Percentiles rank a stretch among this genome's conserved stretches.
These are phyloP conservation scores for Pichia nakasei DNA, from an alignment of 805 yeast genomes.

Conservation along the genomic window DNA sequence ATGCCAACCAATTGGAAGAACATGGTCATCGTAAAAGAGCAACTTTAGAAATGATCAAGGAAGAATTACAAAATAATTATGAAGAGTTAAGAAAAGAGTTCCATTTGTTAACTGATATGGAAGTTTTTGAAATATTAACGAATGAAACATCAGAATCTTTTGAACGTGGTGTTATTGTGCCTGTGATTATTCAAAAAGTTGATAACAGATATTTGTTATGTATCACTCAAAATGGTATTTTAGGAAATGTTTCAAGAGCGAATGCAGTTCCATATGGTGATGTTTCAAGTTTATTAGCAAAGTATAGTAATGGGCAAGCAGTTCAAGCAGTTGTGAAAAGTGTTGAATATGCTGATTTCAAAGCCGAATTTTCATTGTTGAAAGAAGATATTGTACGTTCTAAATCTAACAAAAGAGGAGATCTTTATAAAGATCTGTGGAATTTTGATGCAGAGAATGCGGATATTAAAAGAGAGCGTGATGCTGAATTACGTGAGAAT, in stretches of 20 bases:
- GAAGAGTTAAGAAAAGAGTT: conserved; percentile 76
- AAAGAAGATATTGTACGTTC: conserved; percentile 57
- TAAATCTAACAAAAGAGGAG: conserved; percentile 30
- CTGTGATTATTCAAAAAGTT: conserved; percentile 65
- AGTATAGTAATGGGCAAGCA: conserved; percentile 63
- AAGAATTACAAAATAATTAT: conserved; percentile 79
- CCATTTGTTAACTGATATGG: conserved; percentile 54
- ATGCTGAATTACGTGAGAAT: conserved; percentile 55
- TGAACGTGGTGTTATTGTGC: conserved; percentile 59
- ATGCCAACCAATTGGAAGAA: conserved; percentile 81
- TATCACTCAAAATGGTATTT: conserved; percentile 48
- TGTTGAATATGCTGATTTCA: conserved; percentile 66
- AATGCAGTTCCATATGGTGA: conserved; percentile 38
- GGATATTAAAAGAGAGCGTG: conserved; percentile 51
- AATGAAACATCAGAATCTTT: conserved; percentile 73
- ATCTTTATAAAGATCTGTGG: conserved; percentile 63
- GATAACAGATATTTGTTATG: conserved; percentile 33
- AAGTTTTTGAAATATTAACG: conserved; percentile 81
- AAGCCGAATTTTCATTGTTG: conserved; percentile 64
- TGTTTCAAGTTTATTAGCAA: conserved; percentile 30
- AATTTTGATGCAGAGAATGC: conserved; percentile 63
- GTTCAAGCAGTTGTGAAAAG: conserved; percentile 71
- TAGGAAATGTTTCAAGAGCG: conserved; percentile 25
- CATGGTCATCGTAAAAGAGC: conserved; percentile 68
- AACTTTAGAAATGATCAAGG: conserved; percentile 74